These are phyloP conservation scores for Taphrina pruni DNA, from an alignment of 1,139 yeast genomes.

Conservation along the genomic window DNA sequence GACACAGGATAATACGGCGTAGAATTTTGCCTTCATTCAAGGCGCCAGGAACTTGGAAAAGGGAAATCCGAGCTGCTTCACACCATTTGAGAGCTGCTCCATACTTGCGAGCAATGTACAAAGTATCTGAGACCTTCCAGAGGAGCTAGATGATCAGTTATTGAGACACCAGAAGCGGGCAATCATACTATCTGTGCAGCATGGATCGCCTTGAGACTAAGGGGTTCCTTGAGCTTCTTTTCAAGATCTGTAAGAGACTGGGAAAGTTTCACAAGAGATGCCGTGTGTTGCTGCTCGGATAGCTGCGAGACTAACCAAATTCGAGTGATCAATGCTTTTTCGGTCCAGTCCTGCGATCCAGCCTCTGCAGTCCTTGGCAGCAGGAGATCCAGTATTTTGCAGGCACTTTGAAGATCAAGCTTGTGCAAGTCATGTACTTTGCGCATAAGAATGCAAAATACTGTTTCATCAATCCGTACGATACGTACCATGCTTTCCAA, in stretches of 20 bases:
- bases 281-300: slow-evolving; percentile 12
- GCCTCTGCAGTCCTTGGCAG: slow-evolving; percentile 29
- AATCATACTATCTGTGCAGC: slow-evolving; percentile 43
- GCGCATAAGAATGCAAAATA: slow-evolving; percentile 17
- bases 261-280: slow-evolving; percentile 1
- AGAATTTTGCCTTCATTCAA: slow-evolving; percentile 40
- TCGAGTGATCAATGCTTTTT: slow-evolving; percentile 42
- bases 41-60: slow-evolving; percentile 42
- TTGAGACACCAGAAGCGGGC: not conserved
- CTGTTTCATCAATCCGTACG: slow-evolving; percentile 12
- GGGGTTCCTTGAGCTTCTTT: slow-evolving; percentile 20
- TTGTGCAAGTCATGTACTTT: slow-evolving; percentile 21
- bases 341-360: slow-evolving; percentile 38
- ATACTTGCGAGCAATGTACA: slow-evolving; percentile 37
- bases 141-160: slow-evolving; percentile 37
- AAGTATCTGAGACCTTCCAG: slow-evolving; percentile 43
- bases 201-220: slow-evolving; percentile 39
- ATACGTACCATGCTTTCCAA: slow-evolving; percentile 35
- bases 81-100: slow-evolving; percentile 43
- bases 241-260: slow-evolving; percentile 36
- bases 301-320: slow-evolving; percentile 37
- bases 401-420: slow-evolving; percentile 14
- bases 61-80: slow-evolving; percentile 25
- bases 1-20: slow-evolving; percentile 43
- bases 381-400: slow-evolving; percentile 18